Conservation (phyloP, 2,329 filamentous ascomycete species). For the Oidium heveae region DNA sequence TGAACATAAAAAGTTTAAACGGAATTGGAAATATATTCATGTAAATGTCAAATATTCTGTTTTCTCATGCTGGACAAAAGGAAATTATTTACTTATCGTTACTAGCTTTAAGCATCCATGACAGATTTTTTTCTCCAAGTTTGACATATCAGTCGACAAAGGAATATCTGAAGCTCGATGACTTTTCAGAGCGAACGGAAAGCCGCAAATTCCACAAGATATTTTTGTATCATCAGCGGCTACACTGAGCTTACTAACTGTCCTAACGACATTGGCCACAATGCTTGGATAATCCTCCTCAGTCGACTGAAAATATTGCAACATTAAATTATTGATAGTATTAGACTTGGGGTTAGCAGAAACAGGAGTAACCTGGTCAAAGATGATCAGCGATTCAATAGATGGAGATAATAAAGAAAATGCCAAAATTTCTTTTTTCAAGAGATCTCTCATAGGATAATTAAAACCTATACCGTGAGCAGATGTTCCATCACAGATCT, state of each 20-base stretch:
- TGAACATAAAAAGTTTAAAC: too few species aligned
- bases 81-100: too few species aligned
- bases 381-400: slow-evolving; percentile 23
- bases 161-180: too few species aligned
- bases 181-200: neutral
- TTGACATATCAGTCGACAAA: too few species aligned
- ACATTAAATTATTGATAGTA: slow-evolving; percentile 79
- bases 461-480: slow-evolving; percentile 22
- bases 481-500: slow-evolving; percentile 43
- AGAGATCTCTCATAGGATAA: slow-evolving; percentile 64
- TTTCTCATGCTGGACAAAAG: too few species aligned
- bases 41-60: too few species aligned
- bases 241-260: slow-evolving; percentile 53
- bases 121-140: too few species aligned
- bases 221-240: slow-evolving; percentile 14
- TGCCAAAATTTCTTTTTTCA: slow-evolving; percentile 50
- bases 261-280: slow-evolving; percentile 85
- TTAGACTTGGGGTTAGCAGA: slow-evolving; percentile 30
- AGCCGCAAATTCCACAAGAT: slow-evolving; percentile 35
- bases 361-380: slow-evolving; percentile 14
- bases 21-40: too few species aligned
- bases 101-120: too few species aligned
- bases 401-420: slow-evolving; percentile 34
- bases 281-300: slow-evolving; percentile 73
- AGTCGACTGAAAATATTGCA: slow-evolving; percentile 65